Evolutionary conservation across 257 asterid genomes (phyloP).

Genomic region (Gentiana dahurica): DNA sequence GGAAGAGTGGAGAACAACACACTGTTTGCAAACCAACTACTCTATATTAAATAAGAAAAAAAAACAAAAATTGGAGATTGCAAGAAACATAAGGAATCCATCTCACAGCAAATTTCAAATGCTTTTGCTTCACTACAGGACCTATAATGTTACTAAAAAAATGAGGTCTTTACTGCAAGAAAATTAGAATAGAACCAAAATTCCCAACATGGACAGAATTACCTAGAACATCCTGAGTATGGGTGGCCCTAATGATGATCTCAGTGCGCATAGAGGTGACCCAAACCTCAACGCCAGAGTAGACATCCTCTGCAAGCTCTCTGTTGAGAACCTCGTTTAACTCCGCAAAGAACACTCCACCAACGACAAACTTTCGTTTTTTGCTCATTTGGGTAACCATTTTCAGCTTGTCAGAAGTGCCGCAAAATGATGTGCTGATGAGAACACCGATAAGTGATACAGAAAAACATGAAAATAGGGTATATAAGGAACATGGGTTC

Average conservation of each 20-base stretch:
- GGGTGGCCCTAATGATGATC: slow-evolving; percentile 52
- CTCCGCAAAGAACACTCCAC: slow-evolving; percentile 49
- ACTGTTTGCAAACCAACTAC: too few species aligned
- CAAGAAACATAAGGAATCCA: too few species aligned
- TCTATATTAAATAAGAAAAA: too few species aligned
- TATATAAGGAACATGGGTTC: neutral
- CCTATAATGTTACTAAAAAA: too few species aligned
- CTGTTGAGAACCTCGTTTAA: slow-evolving; percentile 47
- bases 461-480: too few species aligned
- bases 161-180: neutral
- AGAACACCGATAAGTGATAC: neutral
- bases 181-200: too few species aligned
- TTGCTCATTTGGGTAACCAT: slow-evolving; percentile 30
- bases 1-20: too few species aligned
- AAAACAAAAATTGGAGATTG: too few species aligned
- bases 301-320: slow-evolving; percentile 55
- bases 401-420: neutral
- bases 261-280: slow-evolving; percentile 57
- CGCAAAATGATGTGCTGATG: neutral
- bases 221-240: slow-evolving; percentile 54
- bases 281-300: slow-evolving; percentile 55
- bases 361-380: slow-evolving; percentile 41
- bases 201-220: neutral
- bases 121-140: too few species aligned
- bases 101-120: too few species aligned